A percentile compares a stretch with the other conserved stretches of the same genome.
These are phyloP conservation scores for Auxenochlorella pyrenoidosa DNA, from an alignment of 139 green algal genomes.

Conservation along the genomic window DNA sequence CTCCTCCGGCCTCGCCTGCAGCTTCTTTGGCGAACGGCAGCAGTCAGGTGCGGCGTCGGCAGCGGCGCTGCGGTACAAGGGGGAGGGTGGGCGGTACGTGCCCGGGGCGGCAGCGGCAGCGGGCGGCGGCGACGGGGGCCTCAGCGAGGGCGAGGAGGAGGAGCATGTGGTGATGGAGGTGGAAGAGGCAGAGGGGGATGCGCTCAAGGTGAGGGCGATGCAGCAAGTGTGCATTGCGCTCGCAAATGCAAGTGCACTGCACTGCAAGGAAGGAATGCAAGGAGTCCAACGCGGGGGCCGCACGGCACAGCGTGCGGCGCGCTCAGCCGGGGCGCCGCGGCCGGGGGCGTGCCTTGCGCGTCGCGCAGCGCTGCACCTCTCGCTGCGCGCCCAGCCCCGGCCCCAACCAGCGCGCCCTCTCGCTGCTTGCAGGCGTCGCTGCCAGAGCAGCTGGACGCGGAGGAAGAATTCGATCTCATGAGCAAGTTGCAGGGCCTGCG, in stretches of 20 bases:
- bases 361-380: too few species aligned
- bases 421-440: not conserved
- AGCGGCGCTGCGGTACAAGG: not conserved
- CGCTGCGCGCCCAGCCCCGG: too few species aligned
- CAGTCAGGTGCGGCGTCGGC: conserved; percentile 12
- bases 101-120: not conserved
- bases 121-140: too few species aligned
- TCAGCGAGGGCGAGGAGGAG: not conserved
- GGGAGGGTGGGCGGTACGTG: not conserved
- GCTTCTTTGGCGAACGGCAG: conserved; percentile 23
- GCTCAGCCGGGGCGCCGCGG: too few species aligned
- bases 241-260: too few species aligned
- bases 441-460: not conserved
- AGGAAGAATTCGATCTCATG: conserved; percentile 36
- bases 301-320: too few species aligned
- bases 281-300: too few species aligned
- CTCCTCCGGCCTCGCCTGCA: not conserved
- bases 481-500: conserved; percentile 35
- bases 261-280: too few species aligned
- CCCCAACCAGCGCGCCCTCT: not conserved
- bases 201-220: not conserved
- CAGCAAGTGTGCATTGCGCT: not conserved
- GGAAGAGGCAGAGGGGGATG: not conserved
- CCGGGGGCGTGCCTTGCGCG: too few species aligned
- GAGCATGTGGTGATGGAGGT: not conserved